Percentiles rank a stretch among this genome's conserved stretches.
Evolutionary conservation across 345 rosid genomes (phyloP).

Genomic region (Litchi chinensis): DNA sequence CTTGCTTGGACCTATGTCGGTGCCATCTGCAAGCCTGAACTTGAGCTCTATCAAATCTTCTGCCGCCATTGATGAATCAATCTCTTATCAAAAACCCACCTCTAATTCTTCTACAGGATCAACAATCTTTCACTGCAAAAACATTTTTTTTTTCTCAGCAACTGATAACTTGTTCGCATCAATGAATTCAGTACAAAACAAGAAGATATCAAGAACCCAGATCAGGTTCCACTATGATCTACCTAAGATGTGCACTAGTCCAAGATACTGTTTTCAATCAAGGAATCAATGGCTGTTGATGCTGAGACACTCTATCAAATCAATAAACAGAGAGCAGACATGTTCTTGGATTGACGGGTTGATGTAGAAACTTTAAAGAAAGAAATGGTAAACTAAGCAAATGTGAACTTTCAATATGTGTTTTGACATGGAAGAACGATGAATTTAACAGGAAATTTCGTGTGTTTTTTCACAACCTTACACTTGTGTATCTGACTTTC

Average conservation of each 20-base stretch:
- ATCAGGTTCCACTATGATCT: constrained; percentile 11
- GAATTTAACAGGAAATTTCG: constrained; percentile 29
- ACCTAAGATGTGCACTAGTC: not conserved
- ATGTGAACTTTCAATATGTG: constrained; percentile 18
- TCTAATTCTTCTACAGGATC: constrained; percentile 14
- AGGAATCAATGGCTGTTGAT: constrained; percentile 13
- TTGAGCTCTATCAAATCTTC: constrained; percentile 60
- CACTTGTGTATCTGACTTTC: not conserved
- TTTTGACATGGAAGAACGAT: constrained; percentile 22
- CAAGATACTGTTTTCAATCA: constrained; percentile 1
- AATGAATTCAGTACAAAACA: constrained; percentile 13
- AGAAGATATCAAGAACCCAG: constrained; percentile 26
- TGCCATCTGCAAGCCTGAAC: constrained; percentile 69
- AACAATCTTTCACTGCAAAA: constrained; percentile 6
- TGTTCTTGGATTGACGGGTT: constrained; percentile 25
- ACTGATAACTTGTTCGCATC: constrained; percentile 8
- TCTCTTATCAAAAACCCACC: constrained; percentile 8
- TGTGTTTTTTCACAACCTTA: constrained; percentile 7
- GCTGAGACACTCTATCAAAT: not conserved
- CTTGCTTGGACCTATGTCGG: constrained; percentile 64
- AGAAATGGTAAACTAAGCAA: constrained; percentile 13
- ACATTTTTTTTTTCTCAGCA: constrained; percentile 14
- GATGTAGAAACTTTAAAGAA: constrained; percentile 13
- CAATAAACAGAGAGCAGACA: constrained; percentile 9
- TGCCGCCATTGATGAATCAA: constrained; percentile 40